These are phyloP conservation scores for Cyclotella atomus DNA, from an alignment of 108 stramenopile species.

Conservation along the genomic window DNA sequence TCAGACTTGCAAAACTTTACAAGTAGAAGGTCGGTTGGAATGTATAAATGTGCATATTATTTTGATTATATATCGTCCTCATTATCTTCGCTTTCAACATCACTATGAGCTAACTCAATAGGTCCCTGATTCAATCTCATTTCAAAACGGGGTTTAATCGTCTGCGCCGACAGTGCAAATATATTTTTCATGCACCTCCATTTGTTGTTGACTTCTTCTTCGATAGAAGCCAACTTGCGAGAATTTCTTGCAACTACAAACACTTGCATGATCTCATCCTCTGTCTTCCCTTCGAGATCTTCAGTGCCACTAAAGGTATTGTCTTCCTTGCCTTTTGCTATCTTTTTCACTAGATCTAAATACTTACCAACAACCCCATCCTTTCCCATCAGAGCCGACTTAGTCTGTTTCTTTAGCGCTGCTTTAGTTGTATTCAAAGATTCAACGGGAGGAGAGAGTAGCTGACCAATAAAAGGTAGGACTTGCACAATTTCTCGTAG, in stretches of 20 bases:
- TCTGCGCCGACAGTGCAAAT: neutral
- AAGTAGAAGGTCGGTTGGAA: too few species aligned
- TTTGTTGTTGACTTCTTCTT: neutral
- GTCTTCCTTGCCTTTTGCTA: slow-evolving; percentile 6
- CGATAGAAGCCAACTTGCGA: neutral
- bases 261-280: neutral
- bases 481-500: neutral
- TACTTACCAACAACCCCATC: neutral
- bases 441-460: neutral
- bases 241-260: slow-evolving; percentile 4
- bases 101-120: neutral
- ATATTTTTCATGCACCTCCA: neutral
- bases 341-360: neutral
- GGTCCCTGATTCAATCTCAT: neutral
- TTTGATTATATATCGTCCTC: too few species aligned
- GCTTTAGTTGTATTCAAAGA: neutral
- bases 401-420: neutral
- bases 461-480: neutral
- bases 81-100: neutral
- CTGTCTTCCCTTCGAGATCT: neutral
- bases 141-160: neutral
- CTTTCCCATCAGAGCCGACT: neutral
- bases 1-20: too few species aligned
- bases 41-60: too few species aligned
- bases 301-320: neutral